Evolutionary conservation across 2,329 filamentous ascomycete species (phyloP), one percentile per base, ranked within the genome.

Genomic region (Volutella citrinella): DNA sequence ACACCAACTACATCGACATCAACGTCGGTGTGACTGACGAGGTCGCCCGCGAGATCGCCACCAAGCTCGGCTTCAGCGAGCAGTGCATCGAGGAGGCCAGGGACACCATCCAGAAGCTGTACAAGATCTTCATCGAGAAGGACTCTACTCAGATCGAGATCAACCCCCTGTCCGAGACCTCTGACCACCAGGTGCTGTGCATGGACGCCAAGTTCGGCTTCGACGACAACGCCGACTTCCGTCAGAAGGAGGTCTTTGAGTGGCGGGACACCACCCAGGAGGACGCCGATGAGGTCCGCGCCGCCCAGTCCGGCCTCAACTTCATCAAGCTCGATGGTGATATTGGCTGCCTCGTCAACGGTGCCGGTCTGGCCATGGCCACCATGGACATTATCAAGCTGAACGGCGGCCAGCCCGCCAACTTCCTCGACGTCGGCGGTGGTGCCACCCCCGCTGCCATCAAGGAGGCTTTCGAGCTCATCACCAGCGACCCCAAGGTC

Each of bases 311-410:
- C 52, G 88, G 88, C 57, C 81, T 98, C 52, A 98, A 98, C 82
- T 98, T 98, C 75, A 98, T 98, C 79, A 98, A 98, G 81, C 84
- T 98, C 43, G 93, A 97, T 62, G 93, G 93, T 64, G 93, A 98
- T 64, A 98, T 98, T 64, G 93, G 93, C 69, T 98, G 93, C 76
- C 78, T 97, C 54, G 93, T 98, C 74, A 98, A 98, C 74, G 93
- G 93, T 64, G 93, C 93, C 57, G 93, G 93, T 73, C 85, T 98
- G 51, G 93, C 93, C 70, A 98, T 98, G 93, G 93, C 93, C 46
- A 98, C 93, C 64, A 98, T 98, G 93, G 93, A 98, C 69, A 97
- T 98, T 68, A 98, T 98, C 80, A 97, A 98, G 82, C 80, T 98
- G 46, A 98, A 97, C 72, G 93, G 93, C 54, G 93, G 93, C 47